These are phyloP conservation scores for Metschnikowia amazonensis DNA, from an alignment of 805 yeast genomes.

Conservation along the genomic window DNA sequence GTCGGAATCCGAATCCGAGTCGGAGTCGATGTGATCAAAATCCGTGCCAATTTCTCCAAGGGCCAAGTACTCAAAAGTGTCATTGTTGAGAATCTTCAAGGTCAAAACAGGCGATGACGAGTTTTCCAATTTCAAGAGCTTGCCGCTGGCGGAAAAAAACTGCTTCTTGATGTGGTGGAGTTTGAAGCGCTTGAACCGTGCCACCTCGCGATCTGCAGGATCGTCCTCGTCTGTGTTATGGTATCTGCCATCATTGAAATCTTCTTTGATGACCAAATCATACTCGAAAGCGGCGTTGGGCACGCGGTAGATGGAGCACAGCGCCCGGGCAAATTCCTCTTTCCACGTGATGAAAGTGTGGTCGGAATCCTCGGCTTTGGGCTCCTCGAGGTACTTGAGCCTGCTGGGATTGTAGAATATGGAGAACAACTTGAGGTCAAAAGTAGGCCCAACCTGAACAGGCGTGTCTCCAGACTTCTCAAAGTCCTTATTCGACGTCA, in stretches of 20 bases:
- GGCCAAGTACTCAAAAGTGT: conserved; percentile 20
- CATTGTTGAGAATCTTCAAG: conserved; percentile 38
- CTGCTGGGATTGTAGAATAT: conserved; percentile 58
- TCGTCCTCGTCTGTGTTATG: conserved; percentile 48
- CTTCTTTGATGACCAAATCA: conserved; percentile 47
- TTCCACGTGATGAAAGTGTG: conserved; percentile 56
- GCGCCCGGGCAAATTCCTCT: conserved; percentile 61
- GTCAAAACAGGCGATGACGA: conserved; percentile 63
- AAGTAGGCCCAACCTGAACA: conserved; percentile 54
- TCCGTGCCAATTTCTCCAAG: conserved; percentile 19
- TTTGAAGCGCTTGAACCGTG: conserved; percentile 31
- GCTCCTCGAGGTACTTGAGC: conserved; percentile 27
- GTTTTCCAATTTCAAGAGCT: conserved; percentile 58
- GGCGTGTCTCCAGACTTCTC: not conserved
- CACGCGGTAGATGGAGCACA: conserved; percentile 37
- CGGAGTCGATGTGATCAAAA: conserved; percentile 13
- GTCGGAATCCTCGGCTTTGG: not conserved
- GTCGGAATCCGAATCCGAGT: conserved; percentile 13
- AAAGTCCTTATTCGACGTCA: conserved; percentile 32
- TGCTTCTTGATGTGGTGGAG: conserved; percentile 45
- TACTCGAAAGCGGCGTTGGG: conserved; percentile 35
- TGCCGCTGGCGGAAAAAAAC: conserved; percentile 70
- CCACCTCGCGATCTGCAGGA: conserved; percentile 24
- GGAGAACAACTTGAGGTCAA: conserved; percentile 54
- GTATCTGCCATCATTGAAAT: conserved; percentile 66